Percentiles rank a stretch among this genome's conserved stretches.
phyloP scores from a whole-genome alignment of 2,329 filamentous ascomycete species.

The Hypoxylon sp. region DNA sequence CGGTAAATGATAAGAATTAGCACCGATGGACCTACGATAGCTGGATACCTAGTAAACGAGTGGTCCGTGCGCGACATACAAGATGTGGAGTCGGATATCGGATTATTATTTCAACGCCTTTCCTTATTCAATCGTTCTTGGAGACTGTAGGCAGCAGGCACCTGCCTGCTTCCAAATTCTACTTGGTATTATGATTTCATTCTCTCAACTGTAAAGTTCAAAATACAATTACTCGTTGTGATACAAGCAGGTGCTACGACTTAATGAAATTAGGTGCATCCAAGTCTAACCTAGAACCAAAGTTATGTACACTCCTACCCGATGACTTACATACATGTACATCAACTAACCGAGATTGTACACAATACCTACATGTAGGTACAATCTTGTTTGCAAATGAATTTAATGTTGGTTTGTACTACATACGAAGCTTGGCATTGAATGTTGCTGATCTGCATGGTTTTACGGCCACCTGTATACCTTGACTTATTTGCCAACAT shows the following conservation, averaged over 20 bases:
- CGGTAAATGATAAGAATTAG: conserved; percentile 30
- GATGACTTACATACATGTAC: neutral
- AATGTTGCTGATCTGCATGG: conserved; percentile 3
- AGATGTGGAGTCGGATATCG: conserved; percentile 31
- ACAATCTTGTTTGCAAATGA: neutral
- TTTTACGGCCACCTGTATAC: no score
- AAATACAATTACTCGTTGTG: neutral
- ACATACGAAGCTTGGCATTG: conserved; percentile 10
- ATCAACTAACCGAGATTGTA: neutral
- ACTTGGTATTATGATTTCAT: conserved; percentile 1
- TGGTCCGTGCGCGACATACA: conserved; percentile 30
- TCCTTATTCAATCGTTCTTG: conserved; percentile 15
- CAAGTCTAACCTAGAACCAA: neutral
- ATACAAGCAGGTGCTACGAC: neutral
- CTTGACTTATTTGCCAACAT: no score
- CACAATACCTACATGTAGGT: neutral
- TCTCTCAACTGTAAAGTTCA: neutral
- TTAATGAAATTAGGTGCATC: neutral
- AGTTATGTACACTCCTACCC: neutral
- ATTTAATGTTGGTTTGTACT: conserved; percentile 1
- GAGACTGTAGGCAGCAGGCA: neutral
- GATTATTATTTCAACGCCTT: conserved; percentile 37
- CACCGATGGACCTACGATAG: neutral
- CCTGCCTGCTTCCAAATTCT: neutral
- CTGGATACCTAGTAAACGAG: no score